A percentile compares a stretch with the other conserved stretches of the same genome.
Conservation (phyloP, 441 rosid species). For the Eruca vesicaria region DNA sequence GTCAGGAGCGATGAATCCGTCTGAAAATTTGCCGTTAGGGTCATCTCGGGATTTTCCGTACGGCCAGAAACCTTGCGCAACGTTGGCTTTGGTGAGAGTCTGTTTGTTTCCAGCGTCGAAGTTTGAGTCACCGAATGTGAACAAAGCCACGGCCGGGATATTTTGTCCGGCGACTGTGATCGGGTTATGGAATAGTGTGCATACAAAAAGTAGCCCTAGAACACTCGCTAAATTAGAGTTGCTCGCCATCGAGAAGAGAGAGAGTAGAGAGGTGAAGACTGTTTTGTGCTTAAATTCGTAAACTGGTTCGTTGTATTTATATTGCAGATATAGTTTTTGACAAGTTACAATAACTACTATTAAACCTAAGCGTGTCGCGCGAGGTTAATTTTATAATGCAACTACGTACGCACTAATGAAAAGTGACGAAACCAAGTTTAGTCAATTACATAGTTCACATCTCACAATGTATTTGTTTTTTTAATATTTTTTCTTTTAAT, state of each 20-base stretch:
- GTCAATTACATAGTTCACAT: not conserved
- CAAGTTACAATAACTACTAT: no score
- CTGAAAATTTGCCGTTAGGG: slow-evolving; percentile 31
- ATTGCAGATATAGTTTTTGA: no score
- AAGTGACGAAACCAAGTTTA: not conserved
- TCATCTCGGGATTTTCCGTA: slow-evolving; percentile 32
- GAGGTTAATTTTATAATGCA: no score
- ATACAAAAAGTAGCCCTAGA: not conserved
- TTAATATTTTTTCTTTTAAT: not conserved
- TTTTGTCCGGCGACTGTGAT: slow-evolving; percentile 22
- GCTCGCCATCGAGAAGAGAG: no score
- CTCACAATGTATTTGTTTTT: not conserved
- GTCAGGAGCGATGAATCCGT: slow-evolving; percentile 27
- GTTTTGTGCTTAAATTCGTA: no score
- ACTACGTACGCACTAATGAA: no score
- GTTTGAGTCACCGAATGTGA: slow-evolving; percentile 35
- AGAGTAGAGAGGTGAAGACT: no score
- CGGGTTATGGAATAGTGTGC: not conserved
- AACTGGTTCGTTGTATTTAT: no score
- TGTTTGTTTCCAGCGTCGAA: slow-evolving; percentile 33
- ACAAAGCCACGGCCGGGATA: slow-evolving; percentile 19
- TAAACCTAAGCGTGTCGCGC: no score
- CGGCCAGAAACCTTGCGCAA: slow-evolving; percentile 30
- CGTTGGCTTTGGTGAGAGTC: not conserved
- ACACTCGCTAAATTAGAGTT: no score